Conservation (phyloP, 1,139 yeast genomes). For the Scheffersomyces parashehatae region DNA sequence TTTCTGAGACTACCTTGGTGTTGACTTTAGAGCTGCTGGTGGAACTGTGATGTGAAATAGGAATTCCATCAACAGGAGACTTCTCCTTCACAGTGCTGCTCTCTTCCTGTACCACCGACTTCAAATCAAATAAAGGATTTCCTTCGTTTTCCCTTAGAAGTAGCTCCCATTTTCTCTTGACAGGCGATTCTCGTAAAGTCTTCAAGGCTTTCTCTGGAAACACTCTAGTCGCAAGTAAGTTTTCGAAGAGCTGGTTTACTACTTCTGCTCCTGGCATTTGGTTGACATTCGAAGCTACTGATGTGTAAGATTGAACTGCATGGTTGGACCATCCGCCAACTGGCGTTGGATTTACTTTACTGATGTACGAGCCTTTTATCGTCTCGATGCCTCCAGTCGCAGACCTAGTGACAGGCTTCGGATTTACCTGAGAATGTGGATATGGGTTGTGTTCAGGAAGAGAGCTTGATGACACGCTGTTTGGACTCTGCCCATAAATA, state of each 20-base stretch:
- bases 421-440: neutral
- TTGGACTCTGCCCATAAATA: neutral
- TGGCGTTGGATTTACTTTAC: constrained; percentile 2
- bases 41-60: neutral
- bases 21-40: neutral
- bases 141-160: constrained; percentile 44
- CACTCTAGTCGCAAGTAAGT: constrained; percentile 37
- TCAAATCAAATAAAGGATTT: constrained; percentile 38
- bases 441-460: constrained; percentile 3
- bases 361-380: neutral
- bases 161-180: constrained; percentile 47
- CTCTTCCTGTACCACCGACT: constrained; percentile 14
- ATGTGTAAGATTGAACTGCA: constrained; percentile 34
- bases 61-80: neutral
- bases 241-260: constrained; percentile 42
- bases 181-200: constrained; percentile 32
- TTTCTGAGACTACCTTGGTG: neutral
- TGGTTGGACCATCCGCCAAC: constrained; percentile 9
- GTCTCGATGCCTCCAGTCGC: neutral
- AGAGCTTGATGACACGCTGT: constrained; percentile 8
- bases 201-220: constrained; percentile 38
- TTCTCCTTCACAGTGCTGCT: neutral
- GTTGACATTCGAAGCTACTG: constrained; percentile 31
- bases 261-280: constrained; percentile 38
- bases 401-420: neutral